These are phyloP conservation scores for Mycena galericulata DNA, from an alignment of 768 basidiomycete species.

Conservation along the genomic window DNA sequence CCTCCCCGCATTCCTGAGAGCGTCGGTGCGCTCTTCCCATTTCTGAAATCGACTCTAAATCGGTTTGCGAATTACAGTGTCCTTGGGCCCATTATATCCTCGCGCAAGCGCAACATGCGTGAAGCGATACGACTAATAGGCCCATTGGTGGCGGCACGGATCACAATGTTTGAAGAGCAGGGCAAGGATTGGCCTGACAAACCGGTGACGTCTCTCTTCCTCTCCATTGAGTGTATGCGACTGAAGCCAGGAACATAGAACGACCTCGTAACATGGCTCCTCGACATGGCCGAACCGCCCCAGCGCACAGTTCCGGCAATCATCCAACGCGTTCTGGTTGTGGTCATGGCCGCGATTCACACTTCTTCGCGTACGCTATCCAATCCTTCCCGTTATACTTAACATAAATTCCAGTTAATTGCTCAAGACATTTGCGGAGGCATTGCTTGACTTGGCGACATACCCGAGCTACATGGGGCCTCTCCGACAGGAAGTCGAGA, in stretches of 20 bases:
- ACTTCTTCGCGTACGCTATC: constrained; percentile 54
- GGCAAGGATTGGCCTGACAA: constrained; percentile 52
- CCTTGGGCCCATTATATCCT: constrained; percentile 28
- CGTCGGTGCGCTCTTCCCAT: constrained; percentile 37
- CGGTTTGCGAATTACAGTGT: constrained; percentile 9
- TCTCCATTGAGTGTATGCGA: neutral
- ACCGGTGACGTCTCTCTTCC: constrained; percentile 41
- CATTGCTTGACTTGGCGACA: constrained; percentile 44
- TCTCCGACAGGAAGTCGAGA: constrained; percentile 49
- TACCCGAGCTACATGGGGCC: constrained; percentile 43
- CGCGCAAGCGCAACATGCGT: constrained; percentile 8
- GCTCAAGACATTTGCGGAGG: constrained; percentile 42
- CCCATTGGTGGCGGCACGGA: constrained; percentile 48
- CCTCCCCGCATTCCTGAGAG: constrained; percentile 48
- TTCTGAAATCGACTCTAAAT: neutral
- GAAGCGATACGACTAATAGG: constrained; percentile 41
- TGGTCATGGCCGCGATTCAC: constrained; percentile 58
- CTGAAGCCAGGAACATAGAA: constrained; percentile 17
- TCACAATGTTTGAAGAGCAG: constrained; percentile 44
- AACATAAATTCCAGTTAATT: neutral
- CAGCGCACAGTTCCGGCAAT: constrained; percentile 40
- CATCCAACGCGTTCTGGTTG: constrained; percentile 43
- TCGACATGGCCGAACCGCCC: constrained; percentile 40
- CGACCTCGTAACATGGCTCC: constrained; percentile 33
- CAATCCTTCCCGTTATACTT: neutral